Evolutionary conservation across 257 asterid species (phyloP), one percentile per base, ranked within the genome.

Genomic region (Linderniella brevidens): DNA sequence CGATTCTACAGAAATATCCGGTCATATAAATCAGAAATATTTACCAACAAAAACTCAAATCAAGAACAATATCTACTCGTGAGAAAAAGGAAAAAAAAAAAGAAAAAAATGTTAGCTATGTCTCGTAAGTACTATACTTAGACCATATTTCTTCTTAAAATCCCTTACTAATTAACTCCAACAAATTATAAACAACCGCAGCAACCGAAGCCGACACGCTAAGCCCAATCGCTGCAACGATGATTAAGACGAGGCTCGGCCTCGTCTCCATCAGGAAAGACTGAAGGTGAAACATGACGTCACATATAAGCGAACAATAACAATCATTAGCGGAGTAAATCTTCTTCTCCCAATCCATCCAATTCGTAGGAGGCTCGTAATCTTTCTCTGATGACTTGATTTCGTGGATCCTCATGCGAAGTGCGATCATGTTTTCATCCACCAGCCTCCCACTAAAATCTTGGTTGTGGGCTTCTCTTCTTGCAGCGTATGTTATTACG

Each of bases 291-390:
- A 75, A 75, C 55, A 74, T 49, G 1, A 57, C 69, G 4, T 77
- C 74, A 50, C 74, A 74, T 17, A 74, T 57, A 11, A 67, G 17
- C 49, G 61, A 46, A 25, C 32, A 3, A 25, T 25, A 25, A 25
- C 4, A 25, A 39, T 71, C 82, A 12, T 77, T 66, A 49, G 35
- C 40, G 48, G 52, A 32, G 56, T 71, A 78, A 2, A 52, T 46
- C 19, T 52, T 55, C 45, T 56, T 74, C 70, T 78, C 83, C 88
- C 83, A 78, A 2, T 50, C 78, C 78, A 68, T 78, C 83, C 83
- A 78, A 12, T 72, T 78, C 13, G 4, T 35, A 0, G 78, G 83
- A 3, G 75, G 64, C 66, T 66, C 78, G 19, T 57, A 45, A 3
- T 68, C 57, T 37, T 49, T 50, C 66, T 70, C 79, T 9, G 20